phyloP scores from a whole-genome alignment of 495 filamentous ascomycete genomes.

The Penicillium desertorum region DNA sequence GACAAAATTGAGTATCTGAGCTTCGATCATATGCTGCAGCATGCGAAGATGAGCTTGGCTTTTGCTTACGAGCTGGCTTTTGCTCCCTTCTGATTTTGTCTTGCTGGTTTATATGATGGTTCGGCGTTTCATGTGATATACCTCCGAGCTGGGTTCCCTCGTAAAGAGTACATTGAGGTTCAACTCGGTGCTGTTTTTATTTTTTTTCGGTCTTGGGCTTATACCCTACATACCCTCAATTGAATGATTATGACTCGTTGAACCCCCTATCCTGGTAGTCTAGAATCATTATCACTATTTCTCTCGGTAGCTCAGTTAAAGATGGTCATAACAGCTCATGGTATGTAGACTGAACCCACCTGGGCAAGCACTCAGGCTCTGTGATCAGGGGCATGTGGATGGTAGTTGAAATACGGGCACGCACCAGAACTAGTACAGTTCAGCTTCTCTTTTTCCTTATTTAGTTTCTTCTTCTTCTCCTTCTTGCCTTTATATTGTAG shows the following conservation, averaged over 20 bases:
- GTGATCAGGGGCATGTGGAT: not conserved
- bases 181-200: not conserved
- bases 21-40: conserved; percentile 98
- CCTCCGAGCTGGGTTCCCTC: conserved; percentile 12
- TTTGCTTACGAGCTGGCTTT: conserved; percentile 83
- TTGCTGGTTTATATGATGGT: conserved; percentile 4
- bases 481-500: too few relatives aligned
- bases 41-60: conserved; percentile 86
- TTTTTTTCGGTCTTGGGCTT: not conserved
- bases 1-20: conserved; percentile 85
- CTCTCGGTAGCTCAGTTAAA: not conserved
- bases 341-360: too few relatives aligned
- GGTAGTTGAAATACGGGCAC: not conserved
- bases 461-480: not conserved
- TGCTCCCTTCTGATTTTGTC: conserved; percentile 35
- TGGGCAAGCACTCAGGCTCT: not conserved
- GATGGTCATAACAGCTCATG: not conserved
- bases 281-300: not conserved
- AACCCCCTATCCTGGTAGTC: not conserved
- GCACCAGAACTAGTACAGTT: not conserved
- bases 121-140: conserved; percentile 25
- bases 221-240: conserved; percentile 9
- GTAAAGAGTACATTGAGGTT: conserved; percentile 10
- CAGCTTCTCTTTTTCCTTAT: too few relatives aligned
- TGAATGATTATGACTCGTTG: not conserved